Conservation (phyloP, 2,329 filamentous ascomycete species). For the Aspergillus sp. region DNA sequence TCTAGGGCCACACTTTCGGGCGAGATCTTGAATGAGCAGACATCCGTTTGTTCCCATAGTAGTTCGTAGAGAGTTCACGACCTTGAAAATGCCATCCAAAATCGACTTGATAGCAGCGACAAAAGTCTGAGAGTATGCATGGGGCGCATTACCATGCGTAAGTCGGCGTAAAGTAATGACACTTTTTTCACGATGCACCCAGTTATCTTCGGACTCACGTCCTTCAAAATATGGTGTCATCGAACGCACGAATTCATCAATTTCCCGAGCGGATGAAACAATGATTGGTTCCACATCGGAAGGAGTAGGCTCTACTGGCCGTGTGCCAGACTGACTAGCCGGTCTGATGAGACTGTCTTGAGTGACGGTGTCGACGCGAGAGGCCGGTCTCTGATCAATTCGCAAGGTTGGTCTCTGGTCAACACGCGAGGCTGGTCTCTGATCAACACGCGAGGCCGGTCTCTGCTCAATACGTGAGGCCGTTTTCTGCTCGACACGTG, state of each 20-base stretch:
- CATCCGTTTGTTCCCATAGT: slow-evolving; percentile 88
- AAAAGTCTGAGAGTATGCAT: slow-evolving; percentile 73
- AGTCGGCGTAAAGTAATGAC: slow-evolving; percentile 74
- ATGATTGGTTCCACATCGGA: slow-evolving; percentile 72
- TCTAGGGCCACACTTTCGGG: slow-evolving; percentile 70
- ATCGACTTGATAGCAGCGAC: slow-evolving; percentile 69
- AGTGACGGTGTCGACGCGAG: too few species aligned
- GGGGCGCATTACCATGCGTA: slow-evolving; percentile 78
- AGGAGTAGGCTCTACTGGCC: neutral
- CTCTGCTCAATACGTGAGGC: neutral
- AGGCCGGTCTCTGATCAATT: too few species aligned
- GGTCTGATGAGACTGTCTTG: too few species aligned
- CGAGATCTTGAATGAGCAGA: slow-evolving; percentile 80
- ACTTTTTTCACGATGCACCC: slow-evolving; percentile 81
- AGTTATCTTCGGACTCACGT: slow-evolving; percentile 86
- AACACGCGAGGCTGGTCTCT: slow-evolving; percentile 30
- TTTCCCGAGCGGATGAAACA: slow-evolving; percentile 78
- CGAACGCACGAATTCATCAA: slow-evolving; percentile 82
- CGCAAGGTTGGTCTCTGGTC: too few species aligned
- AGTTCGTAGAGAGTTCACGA: slow-evolving; percentile 78
- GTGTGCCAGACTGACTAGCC: neutral
- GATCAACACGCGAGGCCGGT: too few species aligned
- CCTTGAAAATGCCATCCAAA: slow-evolving; percentile 86
- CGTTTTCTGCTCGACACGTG: neutral
- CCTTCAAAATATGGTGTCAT: slow-evolving; percentile 85